A percentile compares a stretch with the other conserved stretches of the same genome.
Evolutionary conservation across 2,329 filamentous ascomycete species (phyloP).

Genomic region (Exserohilum rostratum): DNA sequence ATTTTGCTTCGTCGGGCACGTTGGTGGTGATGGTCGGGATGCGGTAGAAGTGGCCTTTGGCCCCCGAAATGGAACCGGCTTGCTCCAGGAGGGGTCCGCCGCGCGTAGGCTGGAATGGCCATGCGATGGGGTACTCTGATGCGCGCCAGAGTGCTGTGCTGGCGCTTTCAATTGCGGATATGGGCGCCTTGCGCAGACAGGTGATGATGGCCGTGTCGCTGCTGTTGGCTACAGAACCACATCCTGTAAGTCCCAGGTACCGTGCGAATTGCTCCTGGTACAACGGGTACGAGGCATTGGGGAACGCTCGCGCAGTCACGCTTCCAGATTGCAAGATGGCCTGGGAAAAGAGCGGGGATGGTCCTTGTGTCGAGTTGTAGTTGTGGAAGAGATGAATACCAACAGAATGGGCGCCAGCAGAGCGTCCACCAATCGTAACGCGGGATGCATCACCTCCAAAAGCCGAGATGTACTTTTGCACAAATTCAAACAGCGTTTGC

Average conservation of each 20-base stretch:
- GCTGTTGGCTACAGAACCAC: slow-evolving; percentile 23
- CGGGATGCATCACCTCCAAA: slow-evolving; percentile 49
- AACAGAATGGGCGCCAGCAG: slow-evolving; percentile 42
- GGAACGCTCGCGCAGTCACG: slow-evolving; percentile 36
- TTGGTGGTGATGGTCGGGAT: slow-evolving; percentile 36
- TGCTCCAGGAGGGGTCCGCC: slow-evolving; percentile 54
- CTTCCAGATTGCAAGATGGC: slow-evolving; percentile 37
- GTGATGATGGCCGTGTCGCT: slow-evolving; percentile 41
- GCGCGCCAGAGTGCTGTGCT: slow-evolving; percentile 42
- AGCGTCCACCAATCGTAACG: slow-evolving; percentile 49
- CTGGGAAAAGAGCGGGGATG: slow-evolving; percentile 33
- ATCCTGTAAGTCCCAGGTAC: slow-evolving; percentile 26
- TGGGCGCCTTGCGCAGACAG: slow-evolving; percentile 49
- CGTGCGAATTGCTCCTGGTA: slow-evolving; percentile 34
- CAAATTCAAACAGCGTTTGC: slow-evolving; percentile 39
- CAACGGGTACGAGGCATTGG: slow-evolving; percentile 34
- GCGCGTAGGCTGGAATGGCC: slow-evolving; percentile 55
- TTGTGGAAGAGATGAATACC: slow-evolving; percentile 40
- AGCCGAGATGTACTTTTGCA: slow-evolving; percentile 46
- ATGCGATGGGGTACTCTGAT: slow-evolving; percentile 48
- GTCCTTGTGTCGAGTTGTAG: slow-evolving; percentile 30
- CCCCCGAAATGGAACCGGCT: slow-evolving; percentile 46
- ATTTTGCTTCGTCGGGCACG: slow-evolving; percentile 43
- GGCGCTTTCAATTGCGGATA: slow-evolving; percentile 46
- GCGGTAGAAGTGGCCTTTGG: slow-evolving; percentile 31